Evolutionary conservation across 129 eudicot genomes (phyloP), one percentile per base, ranked within the genome.

Genomic region (Ambrosia artemisiifolia): DNA sequence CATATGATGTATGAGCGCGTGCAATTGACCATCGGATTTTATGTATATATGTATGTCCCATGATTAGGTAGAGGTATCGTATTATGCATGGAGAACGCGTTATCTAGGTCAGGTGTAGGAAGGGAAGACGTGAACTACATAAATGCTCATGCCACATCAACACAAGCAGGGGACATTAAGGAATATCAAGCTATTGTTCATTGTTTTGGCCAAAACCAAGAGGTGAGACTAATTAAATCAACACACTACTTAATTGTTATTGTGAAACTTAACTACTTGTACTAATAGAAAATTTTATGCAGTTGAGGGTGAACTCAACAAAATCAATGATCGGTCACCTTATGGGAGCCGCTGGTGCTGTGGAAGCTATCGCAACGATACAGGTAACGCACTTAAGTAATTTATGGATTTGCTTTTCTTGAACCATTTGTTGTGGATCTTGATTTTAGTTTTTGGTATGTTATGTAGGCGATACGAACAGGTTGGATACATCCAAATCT

Each of bases 291-390:
- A 33, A 4, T 14, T 76, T 56, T 28, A 60, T 43, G 56, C 86
- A 91, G 97, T 79, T 91, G 71, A 79, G 75, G 65, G 76, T 91
- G 83, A 91, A 91, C 86, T 91, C 97, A 33, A 84, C 97, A 83
- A 91, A 91, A 80, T 91, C 97, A 34, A 88, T 91, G 91, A 88
- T 84, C 6, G 97, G 97, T 44, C 97, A 91, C 72, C 87, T 91
- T 40, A 82, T 91, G 51, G 97, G 97, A 62, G 97, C 97, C 42
- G 93, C 96, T 75, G 97, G 96, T 28, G 96, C 93, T 33, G 95
- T 91, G 48, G 97, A 91, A 82, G 97, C 96, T 64, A 83, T 91
- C 62, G 97, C 97, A 62, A 83, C 96, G 13, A 81, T 91, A 56
- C 96, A 91, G 85, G 97, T 88, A 71, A 71, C 14, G 18, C n/a